A percentile compares a stretch with the other conserved stretches of the same genome.
phyloP scores from a whole-genome alignment of 805 yeast genomes.

The Hanseniaspora mollemarum region DNA sequence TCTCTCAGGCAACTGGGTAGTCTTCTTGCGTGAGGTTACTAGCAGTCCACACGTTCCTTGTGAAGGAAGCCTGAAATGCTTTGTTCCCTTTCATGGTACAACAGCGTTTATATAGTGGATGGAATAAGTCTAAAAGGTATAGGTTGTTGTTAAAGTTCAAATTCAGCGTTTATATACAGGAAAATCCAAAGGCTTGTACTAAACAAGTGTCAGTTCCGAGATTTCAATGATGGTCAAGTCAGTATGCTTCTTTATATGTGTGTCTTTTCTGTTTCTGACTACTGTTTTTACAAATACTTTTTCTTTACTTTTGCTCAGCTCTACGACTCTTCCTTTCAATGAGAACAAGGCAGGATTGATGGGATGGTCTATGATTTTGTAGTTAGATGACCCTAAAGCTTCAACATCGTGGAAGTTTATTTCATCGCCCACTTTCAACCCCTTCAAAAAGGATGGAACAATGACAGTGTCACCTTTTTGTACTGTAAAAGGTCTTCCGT shows the following conservation, averaged over 20 bases:
- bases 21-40: no score
- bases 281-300: constrained; percentile 62
- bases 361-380: constrained; percentile 49
- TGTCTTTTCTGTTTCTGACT: constrained; percentile 65
- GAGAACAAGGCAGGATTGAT: constrained; percentile 44
- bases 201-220: constrained; percentile 51
- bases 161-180: constrained; percentile 6
- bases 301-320: constrained; percentile 72
- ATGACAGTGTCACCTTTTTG: constrained; percentile 81
- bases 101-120: no score
- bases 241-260: constrained; percentile 56
- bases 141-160: no score
- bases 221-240: constrained; percentile 68
- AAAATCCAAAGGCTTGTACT: no score
- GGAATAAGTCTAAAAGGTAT: no score
- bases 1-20: no score
- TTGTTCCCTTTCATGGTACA: no score
- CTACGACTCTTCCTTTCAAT: constrained; percentile 70
- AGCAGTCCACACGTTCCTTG: no score
- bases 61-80: no score
- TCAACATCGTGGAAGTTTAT: constrained; percentile 62
- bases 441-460: constrained; percentile 65
- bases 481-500: constrained; percentile 74
- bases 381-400: constrained; percentile 75
- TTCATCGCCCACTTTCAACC: constrained; percentile 75